A percentile compares a stretch with the other conserved stretches of the same genome.
Evolutionary conservation across 768 basidiomycete genomes (phyloP).

Genomic region (Leccinum obscurum): DNA sequence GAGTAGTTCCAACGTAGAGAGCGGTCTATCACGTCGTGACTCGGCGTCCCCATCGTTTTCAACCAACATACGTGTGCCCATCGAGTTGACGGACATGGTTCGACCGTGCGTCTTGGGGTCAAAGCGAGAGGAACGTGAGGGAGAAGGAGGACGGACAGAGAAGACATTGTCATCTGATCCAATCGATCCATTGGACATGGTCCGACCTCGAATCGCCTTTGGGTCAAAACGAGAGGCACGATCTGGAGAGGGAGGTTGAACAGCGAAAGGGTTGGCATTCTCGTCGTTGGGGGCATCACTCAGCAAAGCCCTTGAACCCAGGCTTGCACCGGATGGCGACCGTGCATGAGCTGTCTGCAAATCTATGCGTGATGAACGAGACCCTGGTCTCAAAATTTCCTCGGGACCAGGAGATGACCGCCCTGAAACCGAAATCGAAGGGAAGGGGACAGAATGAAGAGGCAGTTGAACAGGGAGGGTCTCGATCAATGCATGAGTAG

Average conservation of each 20-base stretch:
- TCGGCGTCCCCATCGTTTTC: slow-evolving; percentile 49
- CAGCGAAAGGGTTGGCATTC: slow-evolving; percentile 34
- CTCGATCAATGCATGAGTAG: slow-evolving; percentile 49
- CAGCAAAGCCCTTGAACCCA: slow-evolving; percentile 48
- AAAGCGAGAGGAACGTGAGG: slow-evolving; percentile 65
- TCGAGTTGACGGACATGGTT: slow-evolving; percentile 62
- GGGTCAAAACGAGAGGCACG: slow-evolving; percentile 46
- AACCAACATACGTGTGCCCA: slow-evolving; percentile 62
- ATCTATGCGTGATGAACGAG: slow-evolving; percentile 36
- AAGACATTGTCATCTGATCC: slow-evolving; percentile 60
- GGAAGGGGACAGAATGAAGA: slow-evolving; percentile 63
- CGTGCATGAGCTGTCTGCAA: slow-evolving; percentile 40
- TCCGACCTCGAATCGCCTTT: slow-evolving; percentile 38
- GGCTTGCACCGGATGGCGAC: slow-evolving; percentile 50
- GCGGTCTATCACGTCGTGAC: slow-evolving; percentile 50
- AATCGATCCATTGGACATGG: slow-evolving; percentile 49
- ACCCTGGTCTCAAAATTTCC: slow-evolving; percentile 36
- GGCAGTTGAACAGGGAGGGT: slow-evolving; percentile 40
- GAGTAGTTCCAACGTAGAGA: slow-evolving; percentile 76
- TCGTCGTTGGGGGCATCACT: slow-evolving; percentile 39
- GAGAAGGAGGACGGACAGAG: slow-evolving; percentile 62
- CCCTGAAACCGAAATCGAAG: slow-evolving; percentile 46
- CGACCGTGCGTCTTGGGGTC: slow-evolving; percentile 78
- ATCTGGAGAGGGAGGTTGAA: slow-evolving; percentile 39
- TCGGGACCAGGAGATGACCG: slow-evolving; percentile 51